These are phyloP conservation scores for Actinidia chinensis DNA, from an alignment of 179 eudicot species.

Conservation along the genomic window DNA sequence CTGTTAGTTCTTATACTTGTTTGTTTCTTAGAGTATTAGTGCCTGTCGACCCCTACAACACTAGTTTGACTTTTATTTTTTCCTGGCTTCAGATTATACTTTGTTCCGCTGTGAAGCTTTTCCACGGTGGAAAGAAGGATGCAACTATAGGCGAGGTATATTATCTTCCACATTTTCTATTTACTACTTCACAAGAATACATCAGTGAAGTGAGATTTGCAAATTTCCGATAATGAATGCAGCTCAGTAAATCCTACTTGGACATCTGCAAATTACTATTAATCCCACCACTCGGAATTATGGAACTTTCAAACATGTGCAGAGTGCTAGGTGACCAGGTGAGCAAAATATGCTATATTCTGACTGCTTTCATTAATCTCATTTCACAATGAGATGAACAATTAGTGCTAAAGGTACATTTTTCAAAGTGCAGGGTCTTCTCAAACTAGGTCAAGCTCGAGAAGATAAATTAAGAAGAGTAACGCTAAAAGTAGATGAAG, in stretches of 20 bases:
- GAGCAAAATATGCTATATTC: constrained; percentile 5
- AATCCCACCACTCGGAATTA: constrained; percentile 61
- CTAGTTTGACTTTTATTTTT: background rate
- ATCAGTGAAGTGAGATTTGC: constrained; percentile 1
- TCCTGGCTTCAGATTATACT: constrained; percentile 50
- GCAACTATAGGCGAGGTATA: constrained; percentile 58
- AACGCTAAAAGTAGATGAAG: constrained; percentile 68
- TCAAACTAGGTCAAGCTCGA: constrained; percentile 69
- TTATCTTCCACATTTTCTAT: background rate
- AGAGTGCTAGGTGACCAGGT: constrained; percentile 91
- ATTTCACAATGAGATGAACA: background rate
- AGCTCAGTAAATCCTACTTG: constrained; percentile 71
- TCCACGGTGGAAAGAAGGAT: constrained; percentile 51
- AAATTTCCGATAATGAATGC: constrained; percentile 20
- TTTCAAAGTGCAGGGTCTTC: constrained; percentile 58
- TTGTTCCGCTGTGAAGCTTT: constrained; percentile 62
- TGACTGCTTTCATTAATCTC: background rate
- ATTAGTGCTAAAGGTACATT: background rate
- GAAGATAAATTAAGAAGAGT: constrained; percentile 67
- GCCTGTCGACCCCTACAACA: background rate
- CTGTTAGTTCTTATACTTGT: background rate
- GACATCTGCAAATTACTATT: constrained; percentile 64
- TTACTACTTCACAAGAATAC: background rate
- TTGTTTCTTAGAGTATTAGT: background rate
- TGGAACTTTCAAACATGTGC: constrained; percentile 86